Base-by-base conservation (phyloP, 306 rosid genomes). In the Cicer cuneatum region DNA sequence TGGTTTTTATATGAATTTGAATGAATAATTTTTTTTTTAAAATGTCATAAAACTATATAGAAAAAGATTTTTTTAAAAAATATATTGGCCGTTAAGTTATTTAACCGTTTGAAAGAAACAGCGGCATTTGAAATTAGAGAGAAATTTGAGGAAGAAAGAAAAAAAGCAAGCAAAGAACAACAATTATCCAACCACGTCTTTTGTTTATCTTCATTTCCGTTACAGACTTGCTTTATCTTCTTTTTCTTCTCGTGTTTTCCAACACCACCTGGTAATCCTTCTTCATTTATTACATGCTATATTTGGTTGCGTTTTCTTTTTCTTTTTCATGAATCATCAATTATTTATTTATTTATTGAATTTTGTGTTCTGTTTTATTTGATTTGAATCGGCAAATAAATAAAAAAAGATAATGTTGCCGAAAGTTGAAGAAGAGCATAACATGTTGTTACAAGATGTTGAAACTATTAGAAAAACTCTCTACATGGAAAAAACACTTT, bases 391-490 rank as follows among this genome's bases (percentile, higher is more conserved):
- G 52, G 78, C 21, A 48, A 40, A 65, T n/a, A n/a, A n/a, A n/a
- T n/a, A 64, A 42, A 82, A 9, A 63, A 15, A 79, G 12, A 88
- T 12, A 64, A 88, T 85, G 93, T 76, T 79, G 75, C 78, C 92
- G 0, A 91, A 69, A 72, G 60, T 43, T 42, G 90, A 86, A 49
- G 90, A 87, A 46, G 83, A 82, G 52, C 45, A 72, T 81, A 90
- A 69, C 66, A 81, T 61, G 76, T 71, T 89, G 83, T 74, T 90
- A 69, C 81, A 79, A 79, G 97, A 88, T 82, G 82, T 89, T 61
- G 90, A 88, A 83, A 80, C 88, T 75, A 79, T 88, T 71, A 83
- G 86, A 66, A 86, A 90, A 61, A 87, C 88, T 43, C 48, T 86
- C 24, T 79, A 81, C 41, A 24, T 29, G 43, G 92, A 87, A 10